A percentile compares a stretch with the other conserved stretches of the same genome.
These are phyloP conservation scores for Penicillium alfredii DNA, from an alignment of 495 filamentous ascomycete genomes.

Conservation along the genomic window DNA sequence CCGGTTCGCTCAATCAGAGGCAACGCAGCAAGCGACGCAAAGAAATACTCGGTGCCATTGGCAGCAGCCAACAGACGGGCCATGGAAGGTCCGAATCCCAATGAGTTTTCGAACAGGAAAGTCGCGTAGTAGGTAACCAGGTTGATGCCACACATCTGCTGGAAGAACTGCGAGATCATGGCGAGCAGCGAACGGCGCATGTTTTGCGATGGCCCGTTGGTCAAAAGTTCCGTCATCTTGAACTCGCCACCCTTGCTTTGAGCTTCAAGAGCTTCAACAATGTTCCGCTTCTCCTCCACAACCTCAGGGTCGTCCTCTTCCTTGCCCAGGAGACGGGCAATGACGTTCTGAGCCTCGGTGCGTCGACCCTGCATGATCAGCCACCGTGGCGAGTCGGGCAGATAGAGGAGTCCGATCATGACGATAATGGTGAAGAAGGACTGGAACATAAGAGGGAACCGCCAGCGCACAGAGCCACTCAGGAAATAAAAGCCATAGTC, in stretches of 20 bases:
- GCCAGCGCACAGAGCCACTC: conserved; percentile 60
- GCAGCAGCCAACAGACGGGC: conserved; percentile 63
- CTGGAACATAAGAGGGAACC: conserved; percentile 72
- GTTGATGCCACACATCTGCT: conserved; percentile 73
- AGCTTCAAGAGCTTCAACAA: conserved; percentile 48
- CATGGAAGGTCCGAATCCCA: conserved; percentile 49
- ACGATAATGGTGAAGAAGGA: conserved; percentile 61
- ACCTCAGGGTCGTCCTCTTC: conserved; percentile 55
- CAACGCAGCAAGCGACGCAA: conserved; percentile 65
- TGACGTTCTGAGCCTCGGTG: conserved; percentile 58
- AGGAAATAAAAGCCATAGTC: conserved; percentile 64
- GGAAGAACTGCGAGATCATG: conserved; percentile 74
- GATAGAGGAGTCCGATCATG: conserved; percentile 52
- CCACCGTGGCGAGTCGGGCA: conserved; percentile 73
- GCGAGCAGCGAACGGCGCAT: conserved; percentile 64
- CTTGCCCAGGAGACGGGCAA: conserved; percentile 54
- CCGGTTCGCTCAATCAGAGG: conserved; percentile 65
- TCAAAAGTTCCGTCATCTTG: conserved; percentile 26
- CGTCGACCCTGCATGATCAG: conserved; percentile 63
- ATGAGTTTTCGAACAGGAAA: conserved; percentile 54
- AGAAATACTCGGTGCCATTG: conserved; percentile 70
- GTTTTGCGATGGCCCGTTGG: conserved; percentile 59
- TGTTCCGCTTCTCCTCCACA: conserved; percentile 67
- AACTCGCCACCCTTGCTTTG: neutral
- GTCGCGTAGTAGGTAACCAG: conserved; percentile 69